A percentile compares a stretch with the other conserved stretches of the same genome.
phyloP scores from a whole-genome alignment of 192 early-diverging fungal genomes.

The Podila verticillata region DNA sequence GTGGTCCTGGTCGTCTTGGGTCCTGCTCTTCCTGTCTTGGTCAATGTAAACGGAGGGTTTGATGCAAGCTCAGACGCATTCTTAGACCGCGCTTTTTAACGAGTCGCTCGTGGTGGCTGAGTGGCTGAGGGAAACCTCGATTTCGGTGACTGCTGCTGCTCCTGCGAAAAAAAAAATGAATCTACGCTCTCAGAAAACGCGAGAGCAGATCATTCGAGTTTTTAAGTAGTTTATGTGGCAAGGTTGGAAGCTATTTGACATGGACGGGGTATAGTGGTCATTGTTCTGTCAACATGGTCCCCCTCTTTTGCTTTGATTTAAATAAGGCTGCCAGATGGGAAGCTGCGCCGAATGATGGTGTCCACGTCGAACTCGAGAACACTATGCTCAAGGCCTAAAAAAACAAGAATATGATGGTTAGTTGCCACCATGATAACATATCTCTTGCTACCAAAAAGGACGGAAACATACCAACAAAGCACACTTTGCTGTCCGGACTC shows the following conservation, averaged over 20 bases:
- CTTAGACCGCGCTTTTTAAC: too few relatives aligned
- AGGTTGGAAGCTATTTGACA: too few relatives aligned
- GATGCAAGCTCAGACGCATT: too few relatives aligned
- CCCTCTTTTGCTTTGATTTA: constrained; percentile 34
- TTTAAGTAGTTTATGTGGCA: too few relatives aligned
- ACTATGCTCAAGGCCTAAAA: constrained; percentile 77
- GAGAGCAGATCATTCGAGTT: too few relatives aligned
- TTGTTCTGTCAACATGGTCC: not conserved
- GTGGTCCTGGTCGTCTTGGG: not conserved
- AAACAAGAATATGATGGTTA: not conserved
- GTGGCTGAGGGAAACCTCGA: too few relatives aligned
- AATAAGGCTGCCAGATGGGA: constrained; percentile 80
- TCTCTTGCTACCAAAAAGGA: not conserved
- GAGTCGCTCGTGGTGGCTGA: too few relatives aligned
- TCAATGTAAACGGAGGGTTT: too few relatives aligned
- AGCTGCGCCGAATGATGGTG: constrained; percentile 79
- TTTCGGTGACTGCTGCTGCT: too few relatives aligned
- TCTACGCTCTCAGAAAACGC: too few relatives aligned
- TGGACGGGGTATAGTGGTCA: too few relatives aligned
- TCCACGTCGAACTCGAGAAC: constrained; percentile 89
- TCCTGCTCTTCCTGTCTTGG: not conserved
- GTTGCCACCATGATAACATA: not conserved
- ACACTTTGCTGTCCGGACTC: constrained; percentile 81
- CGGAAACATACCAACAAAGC: constrained; percentile 82
- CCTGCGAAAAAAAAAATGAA: too few relatives aligned